A percentile compares a stretch with the other conserved stretches of the same genome.
Evolutionary conservation across 306 rosid species (phyloP).

Genomic region (Gynostemma pentaphyllum): DNA sequence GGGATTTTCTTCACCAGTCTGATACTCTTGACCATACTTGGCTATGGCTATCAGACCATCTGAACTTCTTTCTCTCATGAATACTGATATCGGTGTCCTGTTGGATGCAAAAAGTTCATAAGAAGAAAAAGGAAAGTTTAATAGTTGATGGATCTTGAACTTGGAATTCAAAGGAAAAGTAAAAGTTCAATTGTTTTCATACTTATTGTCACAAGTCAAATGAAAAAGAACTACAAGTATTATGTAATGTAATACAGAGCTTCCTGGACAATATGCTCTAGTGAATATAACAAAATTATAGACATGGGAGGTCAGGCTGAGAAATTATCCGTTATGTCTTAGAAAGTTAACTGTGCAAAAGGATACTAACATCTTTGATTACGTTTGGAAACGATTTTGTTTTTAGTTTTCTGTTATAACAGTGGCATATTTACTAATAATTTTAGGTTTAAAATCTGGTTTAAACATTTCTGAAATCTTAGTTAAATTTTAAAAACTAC

Average conservation of each 20-base stretch:
- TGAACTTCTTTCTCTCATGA: constrained; percentile 53
- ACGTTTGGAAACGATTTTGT: too few relatives aligned
- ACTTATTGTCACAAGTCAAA: neutral
- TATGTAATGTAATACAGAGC: neutral
- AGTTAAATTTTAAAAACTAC: too few relatives aligned
- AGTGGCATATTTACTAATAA: too few relatives aligned
- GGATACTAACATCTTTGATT: neutral
- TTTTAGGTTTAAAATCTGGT: too few relatives aligned
- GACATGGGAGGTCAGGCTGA: neutral
- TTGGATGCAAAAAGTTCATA: neutral
- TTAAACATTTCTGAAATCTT: too few relatives aligned
- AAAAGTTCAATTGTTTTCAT: neutral
- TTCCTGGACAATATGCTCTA: neutral
- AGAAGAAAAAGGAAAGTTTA: constrained; percentile 9
- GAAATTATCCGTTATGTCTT: neutral
- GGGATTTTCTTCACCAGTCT: constrained; percentile 35
- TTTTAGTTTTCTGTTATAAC: too few relatives aligned
- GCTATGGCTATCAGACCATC: constrained; percentile 61
- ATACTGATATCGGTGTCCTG: constrained; percentile 77
- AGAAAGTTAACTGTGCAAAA: neutral
- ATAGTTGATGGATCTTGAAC: neutral
- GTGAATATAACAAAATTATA: neutral
- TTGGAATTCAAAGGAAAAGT: neutral
- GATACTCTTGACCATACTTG: constrained; percentile 71
- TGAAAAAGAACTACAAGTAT: neutral